Conservation (phyloP, 2,329 filamentous ascomycete genomes). For the Neofusicoccum umdonicola region DNA sequence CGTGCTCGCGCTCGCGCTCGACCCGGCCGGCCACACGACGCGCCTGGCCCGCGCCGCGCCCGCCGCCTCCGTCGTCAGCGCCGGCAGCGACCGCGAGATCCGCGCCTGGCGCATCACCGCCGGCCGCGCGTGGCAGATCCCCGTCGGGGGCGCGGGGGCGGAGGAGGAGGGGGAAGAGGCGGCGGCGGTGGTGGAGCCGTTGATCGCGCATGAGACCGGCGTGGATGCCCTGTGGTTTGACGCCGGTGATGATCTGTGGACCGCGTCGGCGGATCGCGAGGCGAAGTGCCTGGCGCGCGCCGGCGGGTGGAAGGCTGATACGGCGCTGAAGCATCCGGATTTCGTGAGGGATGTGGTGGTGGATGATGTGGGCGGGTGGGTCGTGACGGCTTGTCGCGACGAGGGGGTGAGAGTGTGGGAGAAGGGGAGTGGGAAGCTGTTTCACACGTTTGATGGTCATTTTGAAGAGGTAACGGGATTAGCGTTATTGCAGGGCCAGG, state of each 20-base stretch:
- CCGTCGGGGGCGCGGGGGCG: slow-evolving; percentile 1
- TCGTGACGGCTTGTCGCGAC: slow-evolving; percentile 84
- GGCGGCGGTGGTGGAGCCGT: slow-evolving; percentile 48
- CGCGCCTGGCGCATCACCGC: slow-evolving; percentile 68
- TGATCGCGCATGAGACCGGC: slow-evolving; percentile 84
- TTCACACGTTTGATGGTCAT: slow-evolving; percentile 76
- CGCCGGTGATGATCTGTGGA: slow-evolving; percentile 76
- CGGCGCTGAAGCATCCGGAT: slow-evolving; percentile 75
- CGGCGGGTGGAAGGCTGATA: slow-evolving; percentile 68
- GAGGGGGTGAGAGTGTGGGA: slow-evolving; percentile 94
- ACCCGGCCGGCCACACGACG: slow-evolving; percentile 56
- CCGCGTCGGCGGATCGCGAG: slow-evolving; percentile 86
- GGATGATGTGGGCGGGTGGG: slow-evolving; percentile 67
- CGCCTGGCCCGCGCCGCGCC: slow-evolving; percentile 19
- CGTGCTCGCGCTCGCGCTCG: slow-evolving; percentile 74
- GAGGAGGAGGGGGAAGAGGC: slow-evolving; percentile 24
- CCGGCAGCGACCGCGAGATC: slow-evolving; percentile 64
- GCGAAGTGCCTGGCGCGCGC: slow-evolving; percentile 73
- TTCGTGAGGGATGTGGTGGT: slow-evolving; percentile 83
- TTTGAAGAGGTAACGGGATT: slow-evolving; percentile 90
- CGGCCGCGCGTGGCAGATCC: slow-evolving; percentile 37
- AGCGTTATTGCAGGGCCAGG: slow-evolving; percentile 56
- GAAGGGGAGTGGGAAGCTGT: slow-evolving; percentile 64
- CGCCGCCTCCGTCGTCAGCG: slow-evolving; percentile 63
- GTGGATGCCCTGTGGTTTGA: slow-evolving; percentile 81